Evolutionary conservation across 305 asterid species (phyloP), one percentile per base, ranked within the genome.

Genomic region (Rubia balearica): DNA sequence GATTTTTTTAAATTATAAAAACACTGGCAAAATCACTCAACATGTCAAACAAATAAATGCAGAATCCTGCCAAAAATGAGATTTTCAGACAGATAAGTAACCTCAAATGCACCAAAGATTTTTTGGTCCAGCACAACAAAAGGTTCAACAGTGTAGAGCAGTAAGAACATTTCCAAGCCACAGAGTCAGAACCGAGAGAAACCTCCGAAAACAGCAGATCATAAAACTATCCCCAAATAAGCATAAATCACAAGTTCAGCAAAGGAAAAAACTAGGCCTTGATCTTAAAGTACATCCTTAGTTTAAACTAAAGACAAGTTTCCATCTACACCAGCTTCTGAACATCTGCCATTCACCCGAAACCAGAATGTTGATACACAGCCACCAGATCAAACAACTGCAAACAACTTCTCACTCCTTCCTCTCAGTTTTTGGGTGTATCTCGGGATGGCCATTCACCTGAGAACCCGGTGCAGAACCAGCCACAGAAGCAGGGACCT

Each of bases 401-500:
- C 9, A 17, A 5, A 36, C 21, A 53, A 7, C 30, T 19, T 9
- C 65, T 22, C 65, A 60, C 22, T 43, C 70, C 38, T 64, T 76
- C 16, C 73, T 69, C 70, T 74, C 80, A 27, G 68, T 77, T 65
- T 72, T 69, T 4, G 68, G 40, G 41, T 75, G 76, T 24, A 71
- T 21, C 69, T 76, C 75, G 5, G 75, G 74, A 40, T 6, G 77
- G 60, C n/a, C 69, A 4, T 70, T 57, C 40, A 46, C 83, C 13
- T 30, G 73, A 70, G 36, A 33, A 74, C 76, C 77, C 7, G 63
- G 76, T 60, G 67, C 76, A 12, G 80, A 24, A 68, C 61, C 71
- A 17, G 75, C 45, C 14, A 72, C 9, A 59, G 38, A 80, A 70
- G 79, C 88, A 56, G 84, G 72, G 33, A 73, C 73, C 33, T 76